A percentile compares a stretch with the other conserved stretches of the same genome.
phyloP scores from a whole-genome alignment of 2,329 filamentous ascomycete species.

The Microthyrium microscopicum region DNA sequence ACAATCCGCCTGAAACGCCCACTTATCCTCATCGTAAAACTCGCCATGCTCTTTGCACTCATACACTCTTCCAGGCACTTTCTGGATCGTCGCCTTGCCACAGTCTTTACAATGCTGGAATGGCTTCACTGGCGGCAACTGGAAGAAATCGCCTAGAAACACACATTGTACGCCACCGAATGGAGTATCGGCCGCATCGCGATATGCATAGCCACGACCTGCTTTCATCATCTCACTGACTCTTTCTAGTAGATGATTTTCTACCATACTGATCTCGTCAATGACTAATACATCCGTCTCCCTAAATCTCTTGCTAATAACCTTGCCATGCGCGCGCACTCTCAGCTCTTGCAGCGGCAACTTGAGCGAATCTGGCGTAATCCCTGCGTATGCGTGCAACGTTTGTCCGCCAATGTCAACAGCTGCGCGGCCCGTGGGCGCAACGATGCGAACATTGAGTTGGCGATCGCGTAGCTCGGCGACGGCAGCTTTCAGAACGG shows the following conservation, averaged over 20 bases:
- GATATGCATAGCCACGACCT: slow-evolving; percentile 15
- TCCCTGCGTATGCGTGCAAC: slow-evolving; percentile 40
- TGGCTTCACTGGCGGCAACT: slow-evolving; percentile 38
- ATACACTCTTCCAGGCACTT: slow-evolving; percentile 13
- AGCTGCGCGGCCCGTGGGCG: slow-evolving; percentile 44
- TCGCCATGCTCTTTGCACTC: slow-evolving; percentile 19
- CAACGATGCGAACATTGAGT: slow-evolving; percentile 33
- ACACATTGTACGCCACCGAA: slow-evolving; percentile 38
- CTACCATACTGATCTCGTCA: slow-evolving; percentile 51
- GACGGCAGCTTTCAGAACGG: slow-evolving; percentile 34
- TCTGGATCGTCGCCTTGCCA: slow-evolving; percentile 20
- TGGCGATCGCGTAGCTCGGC: slow-evolving; percentile 19
- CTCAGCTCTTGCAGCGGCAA: slow-evolving; percentile 21
- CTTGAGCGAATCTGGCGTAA: slow-evolving; percentile 32
- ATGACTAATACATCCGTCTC: slow-evolving; percentile 41
- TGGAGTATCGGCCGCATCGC: slow-evolving; percentile 11
- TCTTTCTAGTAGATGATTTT: slow-evolving; percentile 36
- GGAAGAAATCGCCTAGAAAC: slow-evolving; percentile 44
- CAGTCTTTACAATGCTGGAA: slow-evolving; percentile 36
- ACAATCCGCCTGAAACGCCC: slow-evolving; percentile 40
- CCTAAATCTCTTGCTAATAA: slow-evolving; percentile 21
- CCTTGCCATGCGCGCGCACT: slow-evolving; percentile 17
- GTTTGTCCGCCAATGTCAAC: slow-evolving; percentile 40
- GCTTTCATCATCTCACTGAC: slow-evolving; percentile 32
- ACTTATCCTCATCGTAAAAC: slow-evolving; percentile 36